A percentile compares a stretch with the other conserved stretches of the same genome.
Evolutionary conservation across 2,329 filamentous ascomycete species (phyloP).

Genomic region (Parafenestella ontariensis): DNA sequence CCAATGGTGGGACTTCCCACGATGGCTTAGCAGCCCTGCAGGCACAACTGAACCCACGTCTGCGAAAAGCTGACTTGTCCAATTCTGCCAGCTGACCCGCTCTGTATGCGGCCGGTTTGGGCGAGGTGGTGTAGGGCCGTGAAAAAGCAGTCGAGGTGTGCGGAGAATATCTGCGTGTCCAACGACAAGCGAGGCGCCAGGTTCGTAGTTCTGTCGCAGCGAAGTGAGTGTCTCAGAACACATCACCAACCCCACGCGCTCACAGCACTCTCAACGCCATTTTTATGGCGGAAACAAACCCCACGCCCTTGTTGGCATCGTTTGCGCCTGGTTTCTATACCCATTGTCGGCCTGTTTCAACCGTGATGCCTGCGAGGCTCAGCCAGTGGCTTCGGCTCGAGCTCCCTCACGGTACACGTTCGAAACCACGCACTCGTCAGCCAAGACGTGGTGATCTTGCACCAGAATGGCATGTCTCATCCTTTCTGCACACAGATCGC

Average conservation of each 20-base stretch:
- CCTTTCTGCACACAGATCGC: slow-evolving; percentile 6
- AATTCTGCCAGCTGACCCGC: slow-evolving; percentile 20
- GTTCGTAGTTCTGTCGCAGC: slow-evolving; percentile 12
- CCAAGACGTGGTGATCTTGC: slow-evolving; percentile 36
- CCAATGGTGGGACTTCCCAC: slow-evolving; percentile 11
- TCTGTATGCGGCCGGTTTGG: slow-evolving; percentile 15
- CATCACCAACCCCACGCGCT: slow-evolving; percentile 21
- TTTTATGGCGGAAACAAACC: slow-evolving; percentile 5
- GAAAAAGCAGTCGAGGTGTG: slow-evolving; percentile 5
- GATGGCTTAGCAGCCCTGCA: slow-evolving; percentile 5
- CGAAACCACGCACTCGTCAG: slow-evolving; percentile 33
- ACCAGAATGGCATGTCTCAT: slow-evolving; percentile 4
- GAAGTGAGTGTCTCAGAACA: slow-evolving; percentile 25
- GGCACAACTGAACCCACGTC: slow-evolving; percentile 6
- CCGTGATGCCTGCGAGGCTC: slow-evolving; percentile 13
- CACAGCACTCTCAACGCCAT: slow-evolving; percentile 3
- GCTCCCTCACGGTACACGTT: slow-evolving; percentile 10
- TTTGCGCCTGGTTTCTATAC: slow-evolving; percentile 8
- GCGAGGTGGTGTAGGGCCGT: slow-evolving; percentile 16
- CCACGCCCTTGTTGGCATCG: slow-evolving; percentile 10
- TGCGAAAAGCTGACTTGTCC: slow-evolving; percentile 6
- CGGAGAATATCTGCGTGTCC: slow-evolving; percentile 4
- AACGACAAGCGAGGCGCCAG: slow-evolving; percentile 30
- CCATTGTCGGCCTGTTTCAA: slow-evolving; percentile 16
- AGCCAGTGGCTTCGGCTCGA: slow-evolving; percentile 17